Evolutionary conservation across 306 rosid species (phyloP), one percentile per base, ranked within the genome.

Genomic region (Begonia peltatifolia): DNA sequence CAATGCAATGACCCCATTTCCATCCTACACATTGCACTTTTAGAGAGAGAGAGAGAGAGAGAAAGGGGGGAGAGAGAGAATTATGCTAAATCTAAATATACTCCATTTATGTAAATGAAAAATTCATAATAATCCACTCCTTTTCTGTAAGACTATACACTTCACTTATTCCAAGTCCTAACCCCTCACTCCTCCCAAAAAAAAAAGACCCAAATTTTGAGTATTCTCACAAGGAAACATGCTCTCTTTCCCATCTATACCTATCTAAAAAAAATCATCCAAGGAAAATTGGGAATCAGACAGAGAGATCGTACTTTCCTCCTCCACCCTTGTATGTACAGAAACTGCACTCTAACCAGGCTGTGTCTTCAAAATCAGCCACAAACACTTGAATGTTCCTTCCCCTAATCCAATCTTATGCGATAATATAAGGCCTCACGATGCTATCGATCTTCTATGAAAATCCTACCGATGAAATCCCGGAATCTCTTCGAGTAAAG

Each of bases 401-500:
- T 30, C 38, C 38, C 38, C 38, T 30, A 30, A 30, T 25, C 18
- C 18, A 1, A 17, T 17, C 18, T 17, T 0, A 17, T 17, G 18
- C 1, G 18, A 17, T 17, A 20, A 20, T 20, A 20, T 3, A 3
- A 20, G 23, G 11, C 46, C 6, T 44, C 48, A 5, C 48, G n/a
- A 44, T 44, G 12, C 48, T 44, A 86, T 76, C 93, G 54, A 71
- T 92, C 99, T 67, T 81, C 93, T 0, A 74, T 55, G 68, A 92
- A 92, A 55, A 79, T 81, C 73, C 96, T 77, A 36, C 89, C 80
- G 11, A 92, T 74, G 58, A 92, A 92, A 63, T 92, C 96, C 22
- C 94, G 84, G 55, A 92, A 92, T 72, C 99, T 79, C 69, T 61
- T 92, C 0, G 99, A 86, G 72, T 92, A 92, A 7, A 79, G 93